Evolutionary conservation across 257 asterid species (phyloP), one percentile per base, ranked within the genome.

Genomic region (Salvia splendens): DNA sequence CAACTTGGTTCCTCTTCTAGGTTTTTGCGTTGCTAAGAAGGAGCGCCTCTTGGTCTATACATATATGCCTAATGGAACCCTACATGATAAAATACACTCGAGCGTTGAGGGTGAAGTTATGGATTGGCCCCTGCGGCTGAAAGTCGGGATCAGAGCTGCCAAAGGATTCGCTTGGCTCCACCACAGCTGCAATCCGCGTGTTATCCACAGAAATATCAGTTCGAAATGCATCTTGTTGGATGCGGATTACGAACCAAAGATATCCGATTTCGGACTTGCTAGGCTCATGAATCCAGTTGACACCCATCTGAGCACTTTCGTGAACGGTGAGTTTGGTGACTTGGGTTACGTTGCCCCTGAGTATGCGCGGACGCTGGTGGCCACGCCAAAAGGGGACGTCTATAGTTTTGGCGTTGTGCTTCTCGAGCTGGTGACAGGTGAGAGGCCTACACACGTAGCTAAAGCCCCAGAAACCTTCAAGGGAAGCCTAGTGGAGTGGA

Each of bases 381-480:
- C 97, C 61, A 85, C 96, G 11, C 89, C 92, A 20, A 87, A 90
- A 73, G 97, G 95, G n/a, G 97, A 87, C 33, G 91, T 86, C 12
- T 90, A 75, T 43, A 88, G 97, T 59, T 90, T 87, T 3, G 97
- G 95, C 6, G 90, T 90, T 1, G 97, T 90, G 52, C 94, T 87
- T 68, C 81, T 90, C 0, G 97, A 89, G 86, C 55, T 89, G 17
- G 89, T 86, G 7, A 87, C 94, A 0, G 82, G 94, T 6, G 94
- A 84, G 79, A 74, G 12, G 45, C 89, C 95, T 0, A 84, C 87
- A 15, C 42, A 33, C 54, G 84, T 85, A 40, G 49, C 83, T 47
- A 80, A 76, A 69, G 94, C 88, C 24, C 87, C 86, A 0, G 94
- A 87, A 65, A 79, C 69, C 77, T 87, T 87, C 12, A 87, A 82